Percentiles rank a stretch among this genome's conserved stretches.
These are phyloP conservation scores for Nyctanthes arbortristis DNA, from an alignment of 257 asterid species.

Conservation along the genomic window DNA sequence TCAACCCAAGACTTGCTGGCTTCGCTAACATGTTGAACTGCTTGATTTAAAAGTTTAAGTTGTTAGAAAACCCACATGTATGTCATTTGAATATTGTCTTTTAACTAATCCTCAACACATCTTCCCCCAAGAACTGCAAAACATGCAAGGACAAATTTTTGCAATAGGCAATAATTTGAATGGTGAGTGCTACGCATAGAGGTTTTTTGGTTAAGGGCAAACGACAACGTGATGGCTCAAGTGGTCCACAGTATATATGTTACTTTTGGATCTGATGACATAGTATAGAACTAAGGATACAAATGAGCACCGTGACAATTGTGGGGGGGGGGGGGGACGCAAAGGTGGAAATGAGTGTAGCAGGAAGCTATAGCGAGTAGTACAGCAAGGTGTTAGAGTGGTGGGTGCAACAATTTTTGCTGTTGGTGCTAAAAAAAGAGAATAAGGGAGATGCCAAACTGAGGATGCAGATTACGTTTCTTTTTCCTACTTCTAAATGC, in stretches of 20 bases:
- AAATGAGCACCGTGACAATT: background rate
- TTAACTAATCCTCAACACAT: background rate
- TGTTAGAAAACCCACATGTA: no score
- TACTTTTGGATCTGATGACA: background rate
- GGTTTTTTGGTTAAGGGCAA: background rate
- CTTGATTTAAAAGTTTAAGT: no score
- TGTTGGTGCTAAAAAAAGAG: background rate
- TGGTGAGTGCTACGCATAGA: background rate
- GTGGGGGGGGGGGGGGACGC: background rate
- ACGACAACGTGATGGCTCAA: background rate
- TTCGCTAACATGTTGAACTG: no score
- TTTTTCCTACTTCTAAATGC: background rate
- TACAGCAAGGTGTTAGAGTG: background rate
- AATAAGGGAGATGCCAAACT: background rate
- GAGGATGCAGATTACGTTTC: background rate
- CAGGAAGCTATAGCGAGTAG: background rate
- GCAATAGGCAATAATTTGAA: background rate
- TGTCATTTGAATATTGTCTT: no score
- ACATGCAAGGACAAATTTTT: background rate
- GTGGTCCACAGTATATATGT: background rate
- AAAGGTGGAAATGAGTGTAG: background rate
- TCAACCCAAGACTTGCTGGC: no score
- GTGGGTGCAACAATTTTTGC: background rate
- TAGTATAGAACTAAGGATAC: background rate
- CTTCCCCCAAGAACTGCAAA: background rate